phyloP scores from a whole-genome alignment of 2,329 filamentous ascomycete species.

The Fusarium palustre region DNA sequence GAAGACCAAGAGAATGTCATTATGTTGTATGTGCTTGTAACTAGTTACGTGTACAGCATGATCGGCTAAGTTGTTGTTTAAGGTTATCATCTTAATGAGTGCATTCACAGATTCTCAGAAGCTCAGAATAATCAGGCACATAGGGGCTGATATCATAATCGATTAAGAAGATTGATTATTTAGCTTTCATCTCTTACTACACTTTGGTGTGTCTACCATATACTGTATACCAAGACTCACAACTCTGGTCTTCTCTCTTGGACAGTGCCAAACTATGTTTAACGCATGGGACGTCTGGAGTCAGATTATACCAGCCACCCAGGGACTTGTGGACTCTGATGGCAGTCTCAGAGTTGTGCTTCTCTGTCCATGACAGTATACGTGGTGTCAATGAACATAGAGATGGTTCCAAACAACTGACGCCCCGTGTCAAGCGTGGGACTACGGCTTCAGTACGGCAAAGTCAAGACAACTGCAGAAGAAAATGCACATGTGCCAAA shows the following conservation, averaged over 20 bases:
- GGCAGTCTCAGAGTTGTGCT: neutral
- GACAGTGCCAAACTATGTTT: neutral
- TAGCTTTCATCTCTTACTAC: neutral
- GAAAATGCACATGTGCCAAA: neutral
- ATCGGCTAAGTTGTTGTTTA: neutral
- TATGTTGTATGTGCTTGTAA: too few relatives aligned
- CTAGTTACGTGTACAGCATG: neutral
- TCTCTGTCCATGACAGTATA: neutral
- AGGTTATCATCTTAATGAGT: neutral
- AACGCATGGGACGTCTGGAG: neutral
- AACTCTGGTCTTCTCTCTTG: neutral
- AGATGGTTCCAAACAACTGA: neutral
- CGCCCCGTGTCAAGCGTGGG: neutral
- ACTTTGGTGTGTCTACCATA: neutral
- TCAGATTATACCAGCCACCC: neutral
- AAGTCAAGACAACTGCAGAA: neutral
- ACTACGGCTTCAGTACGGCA: constrained; percentile 1
- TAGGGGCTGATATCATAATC: neutral
- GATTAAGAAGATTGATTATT: neutral
- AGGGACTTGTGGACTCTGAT: neutral
- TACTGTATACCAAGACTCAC: neutral
- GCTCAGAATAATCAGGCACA: neutral
- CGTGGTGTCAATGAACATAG: neutral
- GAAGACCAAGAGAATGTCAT: neutral
- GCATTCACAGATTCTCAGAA: neutral